Percentiles rank a stretch among this genome's conserved stretches.
Evolutionary conservation across 352 stramenopile genomes (phyloP).

Genomic region (Thalassiosira oceanica): DNA sequence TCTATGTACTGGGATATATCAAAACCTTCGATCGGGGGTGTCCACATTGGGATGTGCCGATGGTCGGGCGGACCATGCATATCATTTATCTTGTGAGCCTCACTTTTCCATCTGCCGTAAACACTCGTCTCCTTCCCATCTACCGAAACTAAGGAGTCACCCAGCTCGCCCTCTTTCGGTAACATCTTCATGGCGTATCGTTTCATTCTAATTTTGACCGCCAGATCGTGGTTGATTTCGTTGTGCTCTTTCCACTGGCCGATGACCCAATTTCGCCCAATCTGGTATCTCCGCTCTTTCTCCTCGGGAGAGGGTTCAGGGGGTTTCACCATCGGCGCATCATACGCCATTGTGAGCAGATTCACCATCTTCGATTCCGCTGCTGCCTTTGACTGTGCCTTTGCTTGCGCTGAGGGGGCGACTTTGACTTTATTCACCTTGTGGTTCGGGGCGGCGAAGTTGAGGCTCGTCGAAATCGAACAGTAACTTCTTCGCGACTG

Average conservation of each 20-base stretch:
- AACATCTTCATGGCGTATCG: conserved; percentile 72
- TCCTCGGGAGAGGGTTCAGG: conserved; percentile 53
- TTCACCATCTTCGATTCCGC: background rate
- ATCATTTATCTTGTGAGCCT: conserved; percentile 52
- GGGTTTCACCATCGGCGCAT: conserved; percentile 18
- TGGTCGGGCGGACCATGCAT: conserved; percentile 29
- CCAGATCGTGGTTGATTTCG: conserved; percentile 68
- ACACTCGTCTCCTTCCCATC: conserved; percentile 26
- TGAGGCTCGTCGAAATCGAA: no score
- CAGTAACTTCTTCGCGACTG: no score
- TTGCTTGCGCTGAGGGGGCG: conserved; percentile 18
- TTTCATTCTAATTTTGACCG: conserved; percentile 75
- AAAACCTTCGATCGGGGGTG: conserved; percentile 73
- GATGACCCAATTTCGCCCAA: conserved; percentile 73
- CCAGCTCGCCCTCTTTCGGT: conserved; percentile 40
- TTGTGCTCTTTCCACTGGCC: conserved; percentile 71
- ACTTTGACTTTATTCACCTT: conserved; percentile 33
- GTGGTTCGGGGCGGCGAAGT: no score
- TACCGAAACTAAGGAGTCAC: conserved; percentile 10
- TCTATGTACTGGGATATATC: conserved; percentile 59
- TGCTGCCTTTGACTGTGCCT: conserved; percentile 9
- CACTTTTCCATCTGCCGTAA: conserved; percentile 43
- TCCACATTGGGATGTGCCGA: conserved; percentile 62
- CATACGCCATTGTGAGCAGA: conserved; percentile 27
- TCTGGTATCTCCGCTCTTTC: conserved; percentile 47